A percentile compares a stretch with the other conserved stretches of the same genome.
phyloP scores from a whole-genome alignment of 2,329 filamentous ascomycete species.

The Orbilia blumenaviensis region DNA sequence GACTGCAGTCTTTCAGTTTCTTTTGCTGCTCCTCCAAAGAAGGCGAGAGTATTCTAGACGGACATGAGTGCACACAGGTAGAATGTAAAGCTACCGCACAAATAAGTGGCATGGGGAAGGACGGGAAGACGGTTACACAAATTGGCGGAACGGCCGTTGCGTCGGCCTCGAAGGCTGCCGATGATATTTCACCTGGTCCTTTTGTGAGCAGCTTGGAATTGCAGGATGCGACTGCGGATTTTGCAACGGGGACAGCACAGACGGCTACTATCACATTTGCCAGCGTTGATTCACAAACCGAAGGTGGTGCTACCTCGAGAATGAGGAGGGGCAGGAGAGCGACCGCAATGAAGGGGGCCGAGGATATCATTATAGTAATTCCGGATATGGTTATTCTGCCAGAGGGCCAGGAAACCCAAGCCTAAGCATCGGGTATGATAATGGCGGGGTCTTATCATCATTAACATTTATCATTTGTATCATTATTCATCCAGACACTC shows the following conservation, averaged over 20 bases:
- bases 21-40: slow-evolving; percentile 37
- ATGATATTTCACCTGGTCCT: background rate
- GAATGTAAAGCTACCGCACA: slow-evolving; percentile 10
- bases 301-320: background rate
- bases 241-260: background rate
- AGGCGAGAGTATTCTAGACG: slow-evolving; percentile 41
- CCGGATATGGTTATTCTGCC: slow-evolving; percentile 10
- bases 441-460: no score
- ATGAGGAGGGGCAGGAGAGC: background rate
- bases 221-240: background rate
- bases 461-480: no score
- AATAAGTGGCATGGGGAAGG: background rate
- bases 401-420: background rate
- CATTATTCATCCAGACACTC: no score
- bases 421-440: no score
- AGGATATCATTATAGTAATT: slow-evolving; percentile 17
- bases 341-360: background rate
- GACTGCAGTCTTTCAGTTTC: slow-evolving; percentile 29
- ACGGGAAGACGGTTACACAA: slow-evolving; percentile 1
- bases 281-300: background rate
- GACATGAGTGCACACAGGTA: slow-evolving; percentile 20
- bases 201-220: background rate
- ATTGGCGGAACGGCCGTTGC: background rate
- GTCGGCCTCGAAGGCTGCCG: background rate
- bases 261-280: slow-evolving; percentile 8